Evolutionary conservation across 805 yeast genomes (phyloP).

Genomic region (Pichia nakasei): DNA sequence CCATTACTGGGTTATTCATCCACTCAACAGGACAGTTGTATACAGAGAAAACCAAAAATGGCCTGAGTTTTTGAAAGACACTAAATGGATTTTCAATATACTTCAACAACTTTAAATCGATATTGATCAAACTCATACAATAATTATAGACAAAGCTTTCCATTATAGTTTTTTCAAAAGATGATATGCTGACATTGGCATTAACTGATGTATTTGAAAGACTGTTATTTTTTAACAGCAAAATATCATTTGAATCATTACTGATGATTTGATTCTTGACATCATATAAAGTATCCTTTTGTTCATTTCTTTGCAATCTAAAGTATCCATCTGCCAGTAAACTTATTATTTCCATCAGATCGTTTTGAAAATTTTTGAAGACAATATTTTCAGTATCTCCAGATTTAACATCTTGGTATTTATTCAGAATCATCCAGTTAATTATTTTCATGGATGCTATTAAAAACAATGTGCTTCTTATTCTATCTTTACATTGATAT

Average conservation of each 20-base stretch:
- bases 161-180: constrained; percentile 29
- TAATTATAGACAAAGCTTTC: constrained; percentile 40
- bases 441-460: constrained; percentile 30
- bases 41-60: constrained; percentile 27
- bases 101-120: constrained; percentile 23
- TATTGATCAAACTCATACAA: constrained; percentile 28
- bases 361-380: neutral
- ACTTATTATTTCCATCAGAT: neutral
- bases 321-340: neutral
- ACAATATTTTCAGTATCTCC: neutral
- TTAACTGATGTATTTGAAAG: constrained; percentile 31
- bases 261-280: neutral
- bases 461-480: constrained; percentile 26
- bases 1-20: constrained; percentile 36
- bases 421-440: constrained; percentile 16
- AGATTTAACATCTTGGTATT: neutral
- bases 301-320: neutral
- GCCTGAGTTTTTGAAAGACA: constrained; percentile 26
- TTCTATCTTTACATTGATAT: constrained; percentile 20
- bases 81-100: constrained; percentile 35
- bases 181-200: constrained; percentile 20
- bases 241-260: neutral
- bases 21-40: constrained; percentile 27
- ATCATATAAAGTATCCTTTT: neutral
- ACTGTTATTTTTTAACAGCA: constrained; percentile 33